phyloP scores from a whole-genome alignment of 2,329 filamentous ascomycete genomes.

The Phialophora verrucosa region DNA sequence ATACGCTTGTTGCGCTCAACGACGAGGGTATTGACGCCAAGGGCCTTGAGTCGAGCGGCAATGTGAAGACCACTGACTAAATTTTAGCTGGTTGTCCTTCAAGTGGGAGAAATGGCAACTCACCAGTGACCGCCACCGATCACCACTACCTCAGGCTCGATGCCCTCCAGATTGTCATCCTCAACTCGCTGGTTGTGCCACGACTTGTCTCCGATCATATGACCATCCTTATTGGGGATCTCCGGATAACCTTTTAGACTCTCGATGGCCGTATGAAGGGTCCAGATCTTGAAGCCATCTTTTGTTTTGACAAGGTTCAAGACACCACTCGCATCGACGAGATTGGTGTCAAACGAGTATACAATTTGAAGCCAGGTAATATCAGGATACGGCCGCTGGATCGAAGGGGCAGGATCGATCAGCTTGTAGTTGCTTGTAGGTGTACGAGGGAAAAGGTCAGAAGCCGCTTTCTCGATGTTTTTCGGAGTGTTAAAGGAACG shows the following conservation, averaged over 20 bases:
- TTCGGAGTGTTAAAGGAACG: slow-evolving; percentile 23
- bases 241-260: slow-evolving; percentile 15
- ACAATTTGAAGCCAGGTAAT: slow-evolving; percentile 44
- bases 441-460: slow-evolving; percentile 20
- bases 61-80: slow-evolving; percentile 56
- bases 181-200: slow-evolving; percentile 21
- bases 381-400: slow-evolving; percentile 21
- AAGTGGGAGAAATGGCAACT: slow-evolving; percentile 9
- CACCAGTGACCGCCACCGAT: slow-evolving; percentile 55
- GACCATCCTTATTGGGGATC: slow-evolving; percentile 16
- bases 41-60: slow-evolving; percentile 64
- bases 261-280: slow-evolving; percentile 19
- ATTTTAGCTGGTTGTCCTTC: slow-evolving; percentile 8
- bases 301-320: slow-evolving; percentile 21
- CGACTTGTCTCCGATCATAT: slow-evolving; percentile 20
- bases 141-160: slow-evolving; percentile 65
- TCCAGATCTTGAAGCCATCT: slow-evolving; percentile 21
- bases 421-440: slow-evolving; percentile 22
- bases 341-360: slow-evolving; percentile 18
- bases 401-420: slow-evolving; percentile 22
- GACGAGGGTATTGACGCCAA: slow-evolving; percentile 60
- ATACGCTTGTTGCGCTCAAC: slow-evolving; percentile 63
- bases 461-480: slow-evolving; percentile 17
- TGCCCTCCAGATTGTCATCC: slow-evolving; percentile 53
- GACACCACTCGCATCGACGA: slow-evolving; percentile 18